phyloP scores from a whole-genome alignment of 1,284 basidiomycete genomes.

The Heterobasidion parviporum region DNA sequence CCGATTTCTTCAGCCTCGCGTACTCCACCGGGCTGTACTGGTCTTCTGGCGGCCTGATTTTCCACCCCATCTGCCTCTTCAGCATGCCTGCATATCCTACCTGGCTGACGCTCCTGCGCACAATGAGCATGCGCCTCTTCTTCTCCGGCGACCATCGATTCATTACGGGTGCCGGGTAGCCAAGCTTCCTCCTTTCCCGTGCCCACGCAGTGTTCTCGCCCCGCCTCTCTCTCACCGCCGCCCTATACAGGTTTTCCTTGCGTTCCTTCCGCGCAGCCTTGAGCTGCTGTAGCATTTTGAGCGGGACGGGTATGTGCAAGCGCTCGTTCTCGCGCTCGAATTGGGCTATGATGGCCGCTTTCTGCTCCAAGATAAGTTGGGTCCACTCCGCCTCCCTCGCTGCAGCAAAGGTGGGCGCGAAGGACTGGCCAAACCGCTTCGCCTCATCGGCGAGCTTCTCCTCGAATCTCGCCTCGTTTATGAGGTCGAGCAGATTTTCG shows the following conservation, averaged over 20 bases:
- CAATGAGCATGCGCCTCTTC: constrained; percentile 16
- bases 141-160: constrained; percentile 40
- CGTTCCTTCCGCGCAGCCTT: constrained; percentile 49
- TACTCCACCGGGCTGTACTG: constrained; percentile 33
- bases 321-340: constrained; percentile 34
- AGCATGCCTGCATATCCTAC: constrained; percentile 54
- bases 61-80: constrained; percentile 42
- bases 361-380: constrained; percentile 14
- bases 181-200: constrained; percentile 34
- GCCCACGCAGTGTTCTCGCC: constrained; percentile 51
- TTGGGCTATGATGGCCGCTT: constrained; percentile 21
- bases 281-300: constrained; percentile 38
- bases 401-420: constrained; percentile 18
- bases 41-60: constrained; percentile 34
- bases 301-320: constrained; percentile 31
- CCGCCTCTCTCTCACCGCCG: constrained; percentile 45
- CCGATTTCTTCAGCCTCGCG: constrained; percentile 26
- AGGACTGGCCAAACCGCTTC: constrained; percentile 3
- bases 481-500: constrained; percentile 36
- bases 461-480: constrained; percentile 51
- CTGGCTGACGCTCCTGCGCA: constrained; percentile 38
- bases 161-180: constrained; percentile 55
- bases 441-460: constrained; percentile 19
- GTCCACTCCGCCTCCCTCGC: not conserved
- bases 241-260: constrained; percentile 52